phyloP scores from a whole-genome alignment of 352 stramenopile species.

The Globisporangium ultimum region DNA sequence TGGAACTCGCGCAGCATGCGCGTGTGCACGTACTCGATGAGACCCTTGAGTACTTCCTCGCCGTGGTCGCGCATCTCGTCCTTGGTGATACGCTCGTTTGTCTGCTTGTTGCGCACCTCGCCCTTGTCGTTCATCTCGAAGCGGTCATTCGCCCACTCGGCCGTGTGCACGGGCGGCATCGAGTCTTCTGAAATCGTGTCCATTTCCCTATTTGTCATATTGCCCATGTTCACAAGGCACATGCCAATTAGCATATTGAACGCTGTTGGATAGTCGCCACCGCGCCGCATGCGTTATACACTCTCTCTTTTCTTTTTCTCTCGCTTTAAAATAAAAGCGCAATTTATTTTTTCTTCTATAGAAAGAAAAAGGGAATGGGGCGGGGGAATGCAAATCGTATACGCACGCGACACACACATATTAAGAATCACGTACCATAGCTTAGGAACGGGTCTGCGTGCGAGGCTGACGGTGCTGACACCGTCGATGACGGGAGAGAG shows the following conservation, averaged over 20 bases:
- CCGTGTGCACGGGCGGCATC: conserved; percentile 37
- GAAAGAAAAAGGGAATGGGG: conserved; percentile 10
- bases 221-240: too few relatives aligned
- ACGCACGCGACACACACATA: background rate
- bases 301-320: too few relatives aligned
- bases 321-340: too few relatives aligned
- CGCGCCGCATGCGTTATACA: background rate
- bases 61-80: conserved; percentile 64
- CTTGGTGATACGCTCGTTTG: conserved; percentile 57
- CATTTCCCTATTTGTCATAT: conserved; percentile 46
- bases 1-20: conserved; percentile 78
- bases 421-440: conserved; percentile 8
- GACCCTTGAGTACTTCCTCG: conserved; percentile 59
- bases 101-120: conserved; percentile 47
- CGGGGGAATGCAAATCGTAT: background rate
- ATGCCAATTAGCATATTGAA: too few relatives aligned
- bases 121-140: conserved; percentile 61
- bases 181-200: conserved; percentile 74
- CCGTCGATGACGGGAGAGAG: conserved; percentile 42
- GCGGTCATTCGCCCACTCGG: conserved; percentile 49
- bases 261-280: too few relatives aligned
- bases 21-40: conserved; percentile 76
- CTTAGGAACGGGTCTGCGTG: conserved; percentile 7
- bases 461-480: conserved; percentile 23
- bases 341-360: conserved; percentile 5